Conservation (phyloP, 2,329 filamentous ascomycete genomes). For the Xylaria sp. region DNA sequence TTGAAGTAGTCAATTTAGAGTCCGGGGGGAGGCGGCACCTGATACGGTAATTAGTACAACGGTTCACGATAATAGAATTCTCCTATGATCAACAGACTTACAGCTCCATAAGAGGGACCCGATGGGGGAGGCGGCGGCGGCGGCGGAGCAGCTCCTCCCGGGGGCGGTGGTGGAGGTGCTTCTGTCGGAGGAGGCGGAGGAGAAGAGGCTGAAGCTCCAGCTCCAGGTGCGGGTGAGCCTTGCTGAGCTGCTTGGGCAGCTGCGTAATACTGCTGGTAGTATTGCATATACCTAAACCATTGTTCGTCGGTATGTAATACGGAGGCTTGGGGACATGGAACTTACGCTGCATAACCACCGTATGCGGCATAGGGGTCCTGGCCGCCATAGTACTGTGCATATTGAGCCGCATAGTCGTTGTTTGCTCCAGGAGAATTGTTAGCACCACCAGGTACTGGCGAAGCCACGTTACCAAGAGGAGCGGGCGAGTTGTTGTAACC, state of each 20-base stretch:
- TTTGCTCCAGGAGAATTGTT: constrained; percentile 54
- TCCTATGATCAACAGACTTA: constrained; percentile 55
- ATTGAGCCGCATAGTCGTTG: constrained; percentile 78
- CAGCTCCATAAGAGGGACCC: constrained; percentile 72
- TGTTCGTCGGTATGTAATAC: constrained; percentile 12
- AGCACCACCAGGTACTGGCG: constrained; percentile 56
- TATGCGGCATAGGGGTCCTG: constrained; percentile 90
- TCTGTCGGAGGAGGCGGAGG: constrained; percentile 70
- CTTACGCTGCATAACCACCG: constrained; percentile 84
- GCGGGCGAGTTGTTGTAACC: constrained; percentile 55
- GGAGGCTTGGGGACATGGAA: constrained; percentile 17
- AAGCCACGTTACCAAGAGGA: constrained; percentile 53
- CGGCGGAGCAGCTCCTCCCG: constrained; percentile 62
- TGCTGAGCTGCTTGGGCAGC: constrained; percentile 62
- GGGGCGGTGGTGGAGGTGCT: constrained; percentile 72
- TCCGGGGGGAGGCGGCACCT: constrained; percentile 69
- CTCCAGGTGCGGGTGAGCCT: constrained; percentile 57
- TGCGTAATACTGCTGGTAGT: constrained; percentile 78
- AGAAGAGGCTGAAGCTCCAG: constrained; percentile 64
- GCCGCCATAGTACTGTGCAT: constrained; percentile 81
- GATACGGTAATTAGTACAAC: constrained; percentile 43
- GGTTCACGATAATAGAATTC: constrained; percentile 20
- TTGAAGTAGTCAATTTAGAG: constrained; percentile 51
- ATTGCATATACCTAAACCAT: constrained; percentile 67
- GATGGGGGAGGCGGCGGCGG: constrained; percentile 70